These are phyloP conservation scores for Lentinus polychrous DNA, from an alignment of 1,284 basidiomycete species.

Conservation along the genomic window DNA sequence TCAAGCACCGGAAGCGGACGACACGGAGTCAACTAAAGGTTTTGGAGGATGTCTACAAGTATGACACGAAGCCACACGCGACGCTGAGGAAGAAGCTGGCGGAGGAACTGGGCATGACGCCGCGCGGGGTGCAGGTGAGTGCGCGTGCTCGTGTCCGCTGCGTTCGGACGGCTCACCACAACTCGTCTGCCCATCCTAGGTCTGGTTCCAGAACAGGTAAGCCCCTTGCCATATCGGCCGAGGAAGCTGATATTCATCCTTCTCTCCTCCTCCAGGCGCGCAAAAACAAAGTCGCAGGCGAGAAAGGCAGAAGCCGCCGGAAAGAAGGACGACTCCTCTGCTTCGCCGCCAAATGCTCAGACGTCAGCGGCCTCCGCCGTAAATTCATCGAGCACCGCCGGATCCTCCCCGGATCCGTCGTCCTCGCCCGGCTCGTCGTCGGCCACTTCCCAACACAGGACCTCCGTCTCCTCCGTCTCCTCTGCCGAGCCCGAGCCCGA, in stretches of 20 bases:
- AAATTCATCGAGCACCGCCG: slow-evolving; percentile 2
- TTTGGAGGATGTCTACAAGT: slow-evolving; percentile 79
- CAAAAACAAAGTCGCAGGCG: slow-evolving; percentile 67
- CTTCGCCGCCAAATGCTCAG: background rate
- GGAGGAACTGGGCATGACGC: slow-evolving; percentile 81
- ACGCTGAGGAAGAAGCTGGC: slow-evolving; percentile 74
- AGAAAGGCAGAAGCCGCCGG: slow-evolving; percentile 23
- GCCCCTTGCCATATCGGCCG: slow-evolving; percentile 10
- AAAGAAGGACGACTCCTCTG: slow-evolving; percentile 2
- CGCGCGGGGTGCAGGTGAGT: slow-evolving; percentile 86
- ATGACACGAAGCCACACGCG: slow-evolving; percentile 87
- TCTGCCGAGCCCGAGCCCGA: background rate
- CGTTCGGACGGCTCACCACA: slow-evolving; percentile 2
- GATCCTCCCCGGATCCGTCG: slow-evolving; percentile 3
- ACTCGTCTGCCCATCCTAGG: slow-evolving; percentile 33
- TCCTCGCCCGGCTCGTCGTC: slow-evolving; percentile 2
- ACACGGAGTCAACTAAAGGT: slow-evolving; percentile 79
- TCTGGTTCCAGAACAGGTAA: slow-evolving; percentile 89
- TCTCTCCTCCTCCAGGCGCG: slow-evolving; percentile 45
- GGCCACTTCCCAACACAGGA: background rate
- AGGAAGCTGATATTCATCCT: background rate
- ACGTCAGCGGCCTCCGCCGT: background rate
- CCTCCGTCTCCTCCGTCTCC: slow-evolving; percentile 1
- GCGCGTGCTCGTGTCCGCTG: slow-evolving; percentile 5
- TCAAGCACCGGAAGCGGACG: slow-evolving; percentile 86